phyloP scores from a whole-genome alignment of 352 stramenopile genomes.

The Globisporangium perplexum region DNA sequence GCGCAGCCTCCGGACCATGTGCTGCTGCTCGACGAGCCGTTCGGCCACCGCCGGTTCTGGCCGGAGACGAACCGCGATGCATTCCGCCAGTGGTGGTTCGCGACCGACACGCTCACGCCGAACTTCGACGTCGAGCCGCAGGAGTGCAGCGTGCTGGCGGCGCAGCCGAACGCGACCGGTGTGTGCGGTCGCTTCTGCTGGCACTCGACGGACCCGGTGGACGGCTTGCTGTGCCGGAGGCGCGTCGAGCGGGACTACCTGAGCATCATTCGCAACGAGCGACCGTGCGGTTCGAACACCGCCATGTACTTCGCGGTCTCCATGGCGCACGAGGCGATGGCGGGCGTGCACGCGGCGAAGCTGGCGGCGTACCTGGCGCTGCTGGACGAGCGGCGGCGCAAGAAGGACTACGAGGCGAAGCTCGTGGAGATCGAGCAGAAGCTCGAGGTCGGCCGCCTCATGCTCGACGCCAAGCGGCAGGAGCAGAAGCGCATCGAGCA shows the following conservation, averaged over 20 bases:
- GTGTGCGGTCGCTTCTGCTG: constrained; percentile 63
- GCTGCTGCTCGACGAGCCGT: constrained; percentile 26
- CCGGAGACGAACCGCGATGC: constrained; percentile 28
- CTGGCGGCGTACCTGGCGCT: constrained; percentile 38
- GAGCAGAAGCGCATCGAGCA: constrained; percentile 60
- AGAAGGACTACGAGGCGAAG: constrained; percentile 49
- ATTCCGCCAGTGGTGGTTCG: constrained; percentile 48
- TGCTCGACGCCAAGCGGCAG: constrained; percentile 51
- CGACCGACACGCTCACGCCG: constrained; percentile 19
- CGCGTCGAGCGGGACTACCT: constrained; percentile 50
- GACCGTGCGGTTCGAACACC: constrained; percentile 30
- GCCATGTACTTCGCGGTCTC: constrained; percentile 39
- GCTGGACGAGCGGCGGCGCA: constrained; percentile 30
- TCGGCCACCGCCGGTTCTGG: constrained; percentile 46
- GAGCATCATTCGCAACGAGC: constrained; percentile 44
- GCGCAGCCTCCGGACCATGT: constrained; percentile 31
- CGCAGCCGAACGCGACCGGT: constrained; percentile 46
- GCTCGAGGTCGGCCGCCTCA: constrained; percentile 43
- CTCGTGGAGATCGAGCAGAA: constrained; percentile 62
- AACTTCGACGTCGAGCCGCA: constrained; percentile 43
- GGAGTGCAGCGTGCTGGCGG: constrained; percentile 41
- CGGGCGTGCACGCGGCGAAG: constrained; percentile 33
- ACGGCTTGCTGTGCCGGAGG: constrained; percentile 27
- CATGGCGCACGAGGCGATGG: constrained; percentile 54
- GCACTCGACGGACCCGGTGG: constrained; percentile 37